Base-by-base conservation (phyloP, 2,329 filamentous ascomycete genomes). In the Pseudogymnoascus sp. region DNA sequence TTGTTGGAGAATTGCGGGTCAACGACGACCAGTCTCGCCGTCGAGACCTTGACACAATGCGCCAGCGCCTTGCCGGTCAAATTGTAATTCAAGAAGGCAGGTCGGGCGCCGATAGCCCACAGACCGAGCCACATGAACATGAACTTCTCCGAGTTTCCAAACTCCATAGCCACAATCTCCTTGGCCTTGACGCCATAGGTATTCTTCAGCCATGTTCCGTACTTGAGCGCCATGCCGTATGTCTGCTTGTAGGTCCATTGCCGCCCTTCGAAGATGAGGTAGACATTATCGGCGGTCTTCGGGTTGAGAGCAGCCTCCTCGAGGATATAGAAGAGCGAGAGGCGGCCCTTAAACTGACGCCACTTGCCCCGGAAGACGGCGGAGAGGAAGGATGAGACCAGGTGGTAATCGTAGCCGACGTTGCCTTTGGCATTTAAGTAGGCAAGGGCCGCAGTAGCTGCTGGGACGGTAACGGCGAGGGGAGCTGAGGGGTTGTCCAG, bases 41-140 rank as follows among this genome's bases (percentile, higher is more conserved):
- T 86, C 1, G 90, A 88, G 1, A 85, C 84, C 67, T 81, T 83
- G 51, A 96, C 79, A 69, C 90, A 93, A 75, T 96, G 92, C 2
- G 84, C 75, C 66, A 96, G 78, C 0, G 90, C 81, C 28, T 88
- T 84, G 11, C 86, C 88, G 0, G 83, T 81, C 60, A 96, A 78
- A 73, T 95, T 95, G 76, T 93, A 93, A 76, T 96, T 96, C 77
- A 96, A 89, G 70, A 95, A 91, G 0, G 92, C 92, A 0, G 92
- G 91, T 64, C 86, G 86, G 0, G 90, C 92, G 10, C 92, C 92
- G 65, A 96, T 85, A 31, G 87, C 85, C 91, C 91, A 96, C 34
- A 96, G 76, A 0, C 88, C 92, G 63, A 93, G 79, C 81, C 87
- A 85, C 7, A 96, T 67, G 73, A 93, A 90, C 28, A 93, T 71